Conservation (phyloP, 306 rosid species). For the Cyamopsis tetragonoloba region DNA sequence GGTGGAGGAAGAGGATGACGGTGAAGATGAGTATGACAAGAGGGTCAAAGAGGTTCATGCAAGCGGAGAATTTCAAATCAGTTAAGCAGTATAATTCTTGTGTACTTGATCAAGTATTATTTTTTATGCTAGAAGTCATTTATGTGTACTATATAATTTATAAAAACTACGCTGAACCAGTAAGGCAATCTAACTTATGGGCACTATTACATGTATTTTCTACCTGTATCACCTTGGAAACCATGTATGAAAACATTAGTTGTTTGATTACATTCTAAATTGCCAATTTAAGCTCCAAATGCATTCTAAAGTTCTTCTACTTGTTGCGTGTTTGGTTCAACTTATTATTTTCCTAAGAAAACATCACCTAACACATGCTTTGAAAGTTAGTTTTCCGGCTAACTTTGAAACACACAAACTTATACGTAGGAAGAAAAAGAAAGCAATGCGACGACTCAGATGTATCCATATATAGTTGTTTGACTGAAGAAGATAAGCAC, state of each 20-base stretch:
- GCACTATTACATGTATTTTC: slow-evolving; percentile 28
- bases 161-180: slow-evolving; percentile 28
- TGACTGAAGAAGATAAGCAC: too few relatives aligned
- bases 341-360: too few relatives aligned
- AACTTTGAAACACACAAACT: neutral
- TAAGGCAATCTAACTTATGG: slow-evolving; percentile 13
- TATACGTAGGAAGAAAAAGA: too few relatives aligned
- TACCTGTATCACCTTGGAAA: slow-evolving; percentile 22
- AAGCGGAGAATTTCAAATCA: slow-evolving; percentile 68
- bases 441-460: too few relatives aligned
- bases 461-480: too few relatives aligned
- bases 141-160: slow-evolving; percentile 44
- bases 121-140: slow-evolving; percentile 32
- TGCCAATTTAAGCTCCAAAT: neutral
- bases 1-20: slow-evolving; percentile 52
- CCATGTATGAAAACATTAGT: slow-evolving; percentile 29
- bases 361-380: too few relatives aligned
- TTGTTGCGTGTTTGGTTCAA: too few relatives aligned
- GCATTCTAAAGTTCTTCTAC: neutral
- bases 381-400: too few relatives aligned
- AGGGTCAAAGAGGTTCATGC: slow-evolving; percentile 82
- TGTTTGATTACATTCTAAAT: slow-evolving; percentile 7
- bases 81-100: slow-evolving; percentile 37
- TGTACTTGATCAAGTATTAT: slow-evolving; percentile 24
- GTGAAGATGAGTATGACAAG: slow-evolving; percentile 73